These are phyloP conservation scores for Diddensiella santjacobensis DNA, from an alignment of 805 yeast genomes.

Conservation along the genomic window DNA sequence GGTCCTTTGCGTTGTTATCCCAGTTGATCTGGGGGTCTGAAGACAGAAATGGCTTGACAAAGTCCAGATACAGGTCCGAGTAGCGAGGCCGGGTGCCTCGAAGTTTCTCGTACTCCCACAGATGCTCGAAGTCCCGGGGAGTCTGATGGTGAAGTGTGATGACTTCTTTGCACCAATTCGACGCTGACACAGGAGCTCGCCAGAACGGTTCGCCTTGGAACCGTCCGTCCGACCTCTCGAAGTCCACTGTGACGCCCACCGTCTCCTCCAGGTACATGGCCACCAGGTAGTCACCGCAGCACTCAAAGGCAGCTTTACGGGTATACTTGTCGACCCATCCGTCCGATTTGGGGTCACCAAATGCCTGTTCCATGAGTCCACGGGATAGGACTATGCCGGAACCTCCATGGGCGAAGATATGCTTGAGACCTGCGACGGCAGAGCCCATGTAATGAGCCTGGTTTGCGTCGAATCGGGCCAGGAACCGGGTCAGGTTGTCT, in stretches of 20 bases:
- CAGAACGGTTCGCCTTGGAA: slow-evolving; percentile 34
- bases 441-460: slow-evolving; percentile 35
- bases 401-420: slow-evolving; percentile 39
- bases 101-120: slow-evolving; percentile 35
- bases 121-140: slow-evolving; percentile 28
- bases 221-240: slow-evolving; percentile 12
- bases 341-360: slow-evolving; percentile 22
- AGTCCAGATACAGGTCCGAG: slow-evolving; percentile 34
- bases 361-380: slow-evolving; percentile 29
- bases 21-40: slow-evolving; percentile 23
- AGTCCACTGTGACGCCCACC: slow-evolving; percentile 14
- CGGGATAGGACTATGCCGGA: slow-evolving; percentile 35
- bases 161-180: slow-evolving; percentile 32
- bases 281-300: slow-evolving; percentile 38
- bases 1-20: slow-evolving; percentile 28
- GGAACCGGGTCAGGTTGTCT: slow-evolving; percentile 28
- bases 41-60: slow-evolving; percentile 30
- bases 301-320: slow-evolving; percentile 20
- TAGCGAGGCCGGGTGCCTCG: slow-evolving; percentile 23
- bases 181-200: slow-evolving; percentile 14
- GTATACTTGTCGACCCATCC: slow-evolving; percentile 22
- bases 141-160: slow-evolving; percentile 33
- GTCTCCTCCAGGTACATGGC: slow-evolving; percentile 25
- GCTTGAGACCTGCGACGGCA: slow-evolving; percentile 24
- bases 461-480: slow-evolving; percentile 26